These are phyloP conservation scores for Epithele typhae DNA, from an alignment of 768 basidiomycete genomes.

Conservation along the genomic window DNA sequence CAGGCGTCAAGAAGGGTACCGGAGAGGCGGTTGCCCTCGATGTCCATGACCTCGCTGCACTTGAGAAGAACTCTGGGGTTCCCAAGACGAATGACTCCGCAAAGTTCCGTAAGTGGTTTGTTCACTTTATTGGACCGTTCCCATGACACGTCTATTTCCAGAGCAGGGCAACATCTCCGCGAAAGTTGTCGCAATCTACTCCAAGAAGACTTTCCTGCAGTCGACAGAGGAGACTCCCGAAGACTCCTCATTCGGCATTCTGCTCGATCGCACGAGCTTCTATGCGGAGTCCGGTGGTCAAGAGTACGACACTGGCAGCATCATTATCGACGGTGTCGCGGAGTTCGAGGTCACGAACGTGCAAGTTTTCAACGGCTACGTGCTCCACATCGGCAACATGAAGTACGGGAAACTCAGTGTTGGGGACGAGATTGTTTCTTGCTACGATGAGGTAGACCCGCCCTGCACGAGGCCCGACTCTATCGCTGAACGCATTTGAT, in stretches of 20 bases:
- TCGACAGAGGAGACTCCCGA: constrained; percentile 66
- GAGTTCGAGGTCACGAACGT: constrained; percentile 95
- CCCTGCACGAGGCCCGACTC: no score
- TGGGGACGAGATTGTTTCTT: constrained; percentile 79
- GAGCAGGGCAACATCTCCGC: constrained; percentile 76
- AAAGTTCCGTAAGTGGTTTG: constrained; percentile 72
- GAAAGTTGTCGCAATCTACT: constrained; percentile 79
- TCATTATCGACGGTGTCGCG: constrained; percentile 85
- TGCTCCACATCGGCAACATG: constrained; percentile 85
- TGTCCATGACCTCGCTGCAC: constrained; percentile 86
- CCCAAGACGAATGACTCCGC: constrained; percentile 90
- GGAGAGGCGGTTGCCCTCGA: constrained; percentile 82
- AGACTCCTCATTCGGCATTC: constrained; percentile 71
- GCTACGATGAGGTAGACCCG: constrained; percentile 81
- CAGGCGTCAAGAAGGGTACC: constrained; percentile 64
- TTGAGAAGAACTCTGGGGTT: constrained; percentile 73
- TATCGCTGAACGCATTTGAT: neutral
- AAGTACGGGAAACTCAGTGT: constrained; percentile 83
- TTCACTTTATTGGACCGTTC: no score
- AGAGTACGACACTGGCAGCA: constrained; percentile 93
- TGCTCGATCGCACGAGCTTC: constrained; percentile 92
- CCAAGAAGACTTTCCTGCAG: constrained; percentile 66
- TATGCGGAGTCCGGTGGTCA: constrained; percentile 98
- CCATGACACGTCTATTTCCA: no score
- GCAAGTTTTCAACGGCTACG: constrained; percentile 93